Evolutionary conservation across 805 yeast genomes (phyloP), one percentile per base, ranked within the genome.

Genomic region (Myxozyma monticola): DNA sequence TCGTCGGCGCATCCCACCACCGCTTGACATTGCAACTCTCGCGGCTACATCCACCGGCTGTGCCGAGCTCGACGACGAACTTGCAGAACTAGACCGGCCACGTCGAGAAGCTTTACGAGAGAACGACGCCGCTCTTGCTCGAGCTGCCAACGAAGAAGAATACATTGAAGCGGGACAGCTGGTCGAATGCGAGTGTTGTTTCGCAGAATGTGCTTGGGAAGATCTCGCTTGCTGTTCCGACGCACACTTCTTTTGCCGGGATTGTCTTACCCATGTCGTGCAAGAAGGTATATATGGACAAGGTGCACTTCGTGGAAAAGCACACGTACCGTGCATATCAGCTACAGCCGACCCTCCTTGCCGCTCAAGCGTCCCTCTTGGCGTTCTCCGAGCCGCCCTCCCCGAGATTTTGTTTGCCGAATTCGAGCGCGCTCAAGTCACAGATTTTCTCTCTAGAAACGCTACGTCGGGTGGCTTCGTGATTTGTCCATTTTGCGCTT

Each of bases 131-230:
- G 24, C n/a, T 9, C 18, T 33, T n/a, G 59, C 59, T 2, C 50
- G 59, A 9, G 31, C 24, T 6, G 22, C 26, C 18, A 55, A 55
- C 34, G 48, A 44, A 35, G 34, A 40, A 12, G 48, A 55, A 39
- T 55, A 55, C 24, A 43, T 33, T 2, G 15, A 15, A 12, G 42
- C 30, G n/a, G 54, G 54, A 8, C 58, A 55, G 47, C 34, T 46
- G 4, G 35, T 55, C n/a, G 59, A 55, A 28, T 55, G 59, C 31
- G 59, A 49, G 25, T 55, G 59, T 40, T 55, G 59, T 30, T 55
- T 52, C 28, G 58, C 54, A 3, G 58, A 55, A 20, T 48, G 40
- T 21, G 58, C 59, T 1, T 55, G 51, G 51, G 59, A 55, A 30
- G 59, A 55, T 37, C 42, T 55, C n/a, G 51, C 59, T 5, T 45